phyloP scores from a whole-genome alignment of 805 yeast genomes.

The Dipodascus geniculatus region DNA sequence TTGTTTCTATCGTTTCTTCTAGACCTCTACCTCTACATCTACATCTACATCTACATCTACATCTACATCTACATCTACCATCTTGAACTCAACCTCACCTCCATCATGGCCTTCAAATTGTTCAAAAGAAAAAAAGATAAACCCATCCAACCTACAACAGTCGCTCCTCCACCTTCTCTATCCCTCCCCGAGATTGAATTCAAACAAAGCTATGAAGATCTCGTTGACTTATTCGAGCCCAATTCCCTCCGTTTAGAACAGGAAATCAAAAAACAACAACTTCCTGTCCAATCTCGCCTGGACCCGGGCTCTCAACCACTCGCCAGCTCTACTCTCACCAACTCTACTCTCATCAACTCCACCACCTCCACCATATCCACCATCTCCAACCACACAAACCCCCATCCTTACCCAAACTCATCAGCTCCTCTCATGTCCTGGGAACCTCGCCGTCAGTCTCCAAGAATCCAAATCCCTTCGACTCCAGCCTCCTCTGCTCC shows the following conservation, averaged over 20 bases:
- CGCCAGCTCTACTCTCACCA: too few species aligned
- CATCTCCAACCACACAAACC: too few species aligned
- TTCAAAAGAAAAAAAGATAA: background rate
- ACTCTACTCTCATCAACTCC: too few species aligned
- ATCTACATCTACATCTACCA: too few species aligned
- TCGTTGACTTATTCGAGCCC: background rate
- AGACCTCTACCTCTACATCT: too few species aligned
- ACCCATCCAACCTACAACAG: background rate
- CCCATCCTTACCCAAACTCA: too few species aligned
- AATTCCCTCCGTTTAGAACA: background rate
- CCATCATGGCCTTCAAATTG: background rate
- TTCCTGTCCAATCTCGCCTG: background rate
- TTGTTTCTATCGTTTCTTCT: too few species aligned
- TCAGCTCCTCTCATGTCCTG: background rate
- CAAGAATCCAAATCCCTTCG: background rate
- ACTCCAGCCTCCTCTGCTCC: background rate
- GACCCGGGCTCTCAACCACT: too few species aligned
- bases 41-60: too few species aligned
- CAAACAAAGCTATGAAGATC: background rate
- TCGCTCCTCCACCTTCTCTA: background rate
- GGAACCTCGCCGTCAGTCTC: background rate
- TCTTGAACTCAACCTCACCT: too few species aligned
- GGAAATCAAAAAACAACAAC: background rate
- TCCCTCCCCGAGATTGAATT: background rate
- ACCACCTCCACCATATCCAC: too few species aligned